Conservation (phyloP, 306 rosid species). For the Potentilla sterilis region DNA sequence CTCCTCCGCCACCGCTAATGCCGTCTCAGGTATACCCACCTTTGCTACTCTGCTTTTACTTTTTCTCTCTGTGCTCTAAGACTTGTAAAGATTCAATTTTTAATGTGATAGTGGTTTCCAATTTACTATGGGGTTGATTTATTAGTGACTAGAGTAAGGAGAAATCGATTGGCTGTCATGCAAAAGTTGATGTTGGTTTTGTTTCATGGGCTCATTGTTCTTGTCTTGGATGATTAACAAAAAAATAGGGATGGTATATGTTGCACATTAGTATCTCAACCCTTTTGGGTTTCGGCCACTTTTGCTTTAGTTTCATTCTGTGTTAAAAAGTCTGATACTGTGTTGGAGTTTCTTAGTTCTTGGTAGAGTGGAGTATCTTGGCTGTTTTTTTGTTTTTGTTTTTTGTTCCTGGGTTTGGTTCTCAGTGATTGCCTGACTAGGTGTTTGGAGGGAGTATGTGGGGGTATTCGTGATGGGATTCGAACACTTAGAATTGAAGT, state of each 20-base stretch:
- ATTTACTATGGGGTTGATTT: background rate
- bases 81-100: background rate
- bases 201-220: background rate
- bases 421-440: background rate
- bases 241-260: background rate
- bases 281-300: background rate
- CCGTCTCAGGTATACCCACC: slow-evolving; percentile 17
- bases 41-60: background rate
- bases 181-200: background rate
- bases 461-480: background rate
- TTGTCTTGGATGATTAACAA: background rate
- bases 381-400: background rate
- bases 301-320: background rate
- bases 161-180: background rate
- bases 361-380: background rate
- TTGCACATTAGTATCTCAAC: background rate
- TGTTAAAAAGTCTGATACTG: background rate
- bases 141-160: background rate
- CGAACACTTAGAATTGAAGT: background rate
- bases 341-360: background rate
- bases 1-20: slow-evolving; percentile 14
- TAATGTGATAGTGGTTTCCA: background rate
- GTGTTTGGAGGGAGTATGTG: background rate
- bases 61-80: too few species aligned
- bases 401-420: background rate